Percentiles rank a stretch among this genome's conserved stretches.
Conservation (phyloP, 148 eudicot species). For the Vaccinium darrowii region DNA sequence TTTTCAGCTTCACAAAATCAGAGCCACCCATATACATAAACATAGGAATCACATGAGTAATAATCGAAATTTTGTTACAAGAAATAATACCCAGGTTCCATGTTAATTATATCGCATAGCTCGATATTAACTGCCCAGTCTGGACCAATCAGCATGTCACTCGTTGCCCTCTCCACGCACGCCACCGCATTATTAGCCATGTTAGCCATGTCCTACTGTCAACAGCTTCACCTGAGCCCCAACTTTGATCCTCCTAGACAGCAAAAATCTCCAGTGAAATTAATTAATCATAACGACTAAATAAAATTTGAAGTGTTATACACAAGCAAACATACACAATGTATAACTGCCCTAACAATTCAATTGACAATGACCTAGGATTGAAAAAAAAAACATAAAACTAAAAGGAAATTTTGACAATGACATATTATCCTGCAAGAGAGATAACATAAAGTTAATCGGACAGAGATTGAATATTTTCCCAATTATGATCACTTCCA, state of each 20-base stretch:
- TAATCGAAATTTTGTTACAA: background rate
- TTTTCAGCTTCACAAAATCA: background rate
- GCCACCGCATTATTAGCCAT: slow-evolving; percentile 75
- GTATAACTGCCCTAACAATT: background rate
- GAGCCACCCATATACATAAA: background rate
- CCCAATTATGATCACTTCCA: background rate
- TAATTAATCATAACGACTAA: background rate
- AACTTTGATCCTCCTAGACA: slow-evolving; percentile 20
- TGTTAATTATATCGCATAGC: slow-evolving; percentile 84
- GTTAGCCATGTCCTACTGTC: slow-evolving; percentile 48
- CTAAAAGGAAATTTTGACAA: background rate
- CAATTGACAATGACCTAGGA: background rate
- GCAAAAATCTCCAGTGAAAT: background rate
- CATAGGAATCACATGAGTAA: background rate
- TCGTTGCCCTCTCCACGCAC: slow-evolving; percentile 90
- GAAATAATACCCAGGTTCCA: slow-evolving; percentile 70
- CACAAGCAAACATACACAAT: background rate
- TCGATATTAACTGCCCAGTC: slow-evolving; percentile 93
- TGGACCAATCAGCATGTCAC: slow-evolving; percentile 79
- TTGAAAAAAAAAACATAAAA: background rate
- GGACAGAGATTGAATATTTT: background rate
- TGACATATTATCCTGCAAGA: background rate
- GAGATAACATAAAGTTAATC: background rate
- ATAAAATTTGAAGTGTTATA: background rate
- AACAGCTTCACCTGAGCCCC: background rate